A percentile compares a stretch with the other conserved stretches of the same genome.
Evolutionary conservation across 2,329 filamentous ascomycete genomes (phyloP).

Genomic region (Alternaria incomplexa): DNA sequence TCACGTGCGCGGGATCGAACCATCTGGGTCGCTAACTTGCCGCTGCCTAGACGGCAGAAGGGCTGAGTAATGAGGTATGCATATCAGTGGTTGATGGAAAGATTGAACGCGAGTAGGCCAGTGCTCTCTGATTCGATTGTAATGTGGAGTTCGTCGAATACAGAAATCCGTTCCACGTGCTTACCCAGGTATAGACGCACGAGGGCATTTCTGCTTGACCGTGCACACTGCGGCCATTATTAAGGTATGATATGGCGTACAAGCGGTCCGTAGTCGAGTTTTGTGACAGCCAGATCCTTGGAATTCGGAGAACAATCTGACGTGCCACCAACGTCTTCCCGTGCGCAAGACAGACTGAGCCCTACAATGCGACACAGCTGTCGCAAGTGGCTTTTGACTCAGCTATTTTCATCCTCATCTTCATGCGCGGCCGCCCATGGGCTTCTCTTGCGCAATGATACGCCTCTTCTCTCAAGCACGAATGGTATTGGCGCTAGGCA

Average conservation of each 20-base stretch:
- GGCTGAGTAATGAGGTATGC: not conserved
- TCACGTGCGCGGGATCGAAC: constrained; percentile 4
- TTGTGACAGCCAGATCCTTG: not conserved
- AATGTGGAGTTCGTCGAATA: not conserved
- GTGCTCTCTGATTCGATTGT: not conserved
- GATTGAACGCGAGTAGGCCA: not conserved
- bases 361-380: not conserved
- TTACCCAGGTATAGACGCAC: not conserved
- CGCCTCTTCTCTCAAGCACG: constrained; percentile 43
- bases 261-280: not conserved
- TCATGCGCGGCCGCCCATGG: constrained; percentile 49
- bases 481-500: constrained; percentile 42
- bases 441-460: constrained; percentile 44
- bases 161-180: not conserved
- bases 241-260: not conserved
- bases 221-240: not conserved
- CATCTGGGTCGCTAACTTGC: not conserved
- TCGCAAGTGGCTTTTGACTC: not conserved
- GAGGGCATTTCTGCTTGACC: not conserved
- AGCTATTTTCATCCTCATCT: constrained; percentile 35
- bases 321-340: not conserved
- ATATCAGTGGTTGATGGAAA: not conserved
- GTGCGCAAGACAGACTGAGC: not conserved
- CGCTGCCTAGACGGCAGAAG: not conserved
- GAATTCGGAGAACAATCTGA: not conserved